These are phyloP conservation scores for Fusarium fujikuroi DNA, from an alignment of 2,329 filamentous ascomycete species.

Conservation along the genomic window DNA sequence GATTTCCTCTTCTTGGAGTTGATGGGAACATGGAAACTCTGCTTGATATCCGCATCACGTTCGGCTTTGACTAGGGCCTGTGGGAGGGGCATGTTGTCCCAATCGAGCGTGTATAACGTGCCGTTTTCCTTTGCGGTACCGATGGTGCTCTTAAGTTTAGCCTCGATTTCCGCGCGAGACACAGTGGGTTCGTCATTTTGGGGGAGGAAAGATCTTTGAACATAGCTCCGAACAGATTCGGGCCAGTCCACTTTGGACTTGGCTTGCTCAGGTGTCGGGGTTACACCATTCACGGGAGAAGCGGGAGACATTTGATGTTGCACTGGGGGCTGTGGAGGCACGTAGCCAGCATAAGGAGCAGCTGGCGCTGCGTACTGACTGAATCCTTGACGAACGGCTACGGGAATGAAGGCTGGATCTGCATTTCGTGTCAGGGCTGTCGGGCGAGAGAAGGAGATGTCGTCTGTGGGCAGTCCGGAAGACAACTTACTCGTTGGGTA, in stretches of 20 bases:
- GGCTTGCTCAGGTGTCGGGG: constrained; percentile 48
- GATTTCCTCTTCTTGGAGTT: constrained; percentile 86
- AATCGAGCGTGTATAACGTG: constrained; percentile 79
- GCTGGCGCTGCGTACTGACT: constrained; percentile 56
- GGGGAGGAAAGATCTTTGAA: constrained; percentile 86
- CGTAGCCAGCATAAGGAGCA: constrained; percentile 49
- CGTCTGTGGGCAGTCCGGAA: not conserved
- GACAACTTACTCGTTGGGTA: constrained; percentile 53
- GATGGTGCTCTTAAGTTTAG: constrained; percentile 87
- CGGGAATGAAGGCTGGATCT: constrained; percentile 69
- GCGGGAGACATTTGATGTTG: constrained; percentile 41
- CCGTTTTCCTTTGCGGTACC: constrained; percentile 80
- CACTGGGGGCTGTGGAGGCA: constrained; percentile 43
- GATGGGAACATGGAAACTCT: constrained; percentile 43
- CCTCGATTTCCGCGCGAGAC: constrained; percentile 77
- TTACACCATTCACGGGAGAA: constrained; percentile 43
- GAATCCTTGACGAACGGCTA: constrained; percentile 71
- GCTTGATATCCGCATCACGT: constrained; percentile 63
- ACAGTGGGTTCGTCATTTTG: constrained; percentile 74
- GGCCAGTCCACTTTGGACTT: constrained; percentile 82
- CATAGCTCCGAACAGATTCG: constrained; percentile 84
- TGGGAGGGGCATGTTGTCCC: constrained; percentile 84
- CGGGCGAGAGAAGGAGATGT: not conserved
- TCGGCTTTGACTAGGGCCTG: constrained; percentile 84
- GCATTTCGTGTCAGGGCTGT: constrained; percentile 40